phyloP scores from a whole-genome alignment of 2,329 filamentous ascomycete species.

The Juglanconis oblonga region DNA sequence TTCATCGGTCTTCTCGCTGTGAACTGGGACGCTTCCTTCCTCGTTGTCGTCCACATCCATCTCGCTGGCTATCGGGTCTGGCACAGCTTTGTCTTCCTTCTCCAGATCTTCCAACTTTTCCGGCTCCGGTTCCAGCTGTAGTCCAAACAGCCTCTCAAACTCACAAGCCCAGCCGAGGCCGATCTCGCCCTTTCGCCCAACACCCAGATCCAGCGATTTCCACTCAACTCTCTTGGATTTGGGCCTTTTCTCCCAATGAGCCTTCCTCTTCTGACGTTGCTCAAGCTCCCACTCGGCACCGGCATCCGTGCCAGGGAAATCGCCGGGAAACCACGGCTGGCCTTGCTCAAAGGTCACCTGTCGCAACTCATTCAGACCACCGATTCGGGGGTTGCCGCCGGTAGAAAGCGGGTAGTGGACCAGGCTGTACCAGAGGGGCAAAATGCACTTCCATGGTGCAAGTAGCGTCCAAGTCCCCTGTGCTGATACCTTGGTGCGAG shows the following conservation, averaged over 20 bases:
- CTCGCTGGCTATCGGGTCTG: conserved; percentile 11
- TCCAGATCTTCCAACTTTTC: conserved; percentile 18
- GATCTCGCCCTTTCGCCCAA: conserved; percentile 74
- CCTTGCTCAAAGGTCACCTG: conserved; percentile 81
- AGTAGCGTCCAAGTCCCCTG: conserved; percentile 80
- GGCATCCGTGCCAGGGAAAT: conserved; percentile 75
- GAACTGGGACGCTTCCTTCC: conserved; percentile 14
- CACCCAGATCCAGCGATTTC: conserved; percentile 70
- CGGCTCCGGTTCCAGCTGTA: conserved; percentile 16
- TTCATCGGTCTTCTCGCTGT: conserved; percentile 12
- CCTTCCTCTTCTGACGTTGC: conserved; percentile 57
- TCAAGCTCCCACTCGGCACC: conserved; percentile 75
- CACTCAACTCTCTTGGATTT: conserved; percentile 79
- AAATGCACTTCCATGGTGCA: conserved; percentile 86
- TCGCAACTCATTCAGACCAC: conserved; percentile 73
- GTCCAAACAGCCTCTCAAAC: conserved; percentile 66
- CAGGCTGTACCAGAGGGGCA: conserved; percentile 80
- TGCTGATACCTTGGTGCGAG: conserved; percentile 41
- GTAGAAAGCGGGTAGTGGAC: conserved; percentile 78
- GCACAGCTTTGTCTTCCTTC: background rate
- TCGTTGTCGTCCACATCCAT: conserved; percentile 22
- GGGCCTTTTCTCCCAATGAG: conserved; percentile 72
- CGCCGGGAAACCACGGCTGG: conserved; percentile 79
- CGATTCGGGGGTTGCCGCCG: conserved; percentile 78
- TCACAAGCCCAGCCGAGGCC: conserved; percentile 82